Evolutionary conservation across 1,139 yeast genomes (phyloP), one percentile per base, ranked within the genome.

Genomic region (Suhomyces panamericanus): DNA sequence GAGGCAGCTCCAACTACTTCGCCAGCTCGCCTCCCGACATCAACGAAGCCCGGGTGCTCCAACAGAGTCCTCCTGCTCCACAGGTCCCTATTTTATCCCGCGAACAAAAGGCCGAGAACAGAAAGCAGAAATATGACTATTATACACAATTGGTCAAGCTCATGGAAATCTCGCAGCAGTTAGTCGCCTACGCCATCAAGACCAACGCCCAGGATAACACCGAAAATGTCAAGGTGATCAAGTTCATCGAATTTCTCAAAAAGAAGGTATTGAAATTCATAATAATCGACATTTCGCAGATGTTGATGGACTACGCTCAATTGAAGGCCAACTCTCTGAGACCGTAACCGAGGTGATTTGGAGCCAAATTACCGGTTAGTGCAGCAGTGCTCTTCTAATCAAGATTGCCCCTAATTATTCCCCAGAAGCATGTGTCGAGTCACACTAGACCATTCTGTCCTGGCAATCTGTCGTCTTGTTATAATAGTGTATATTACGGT

Each of bases 191-290:
- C 33, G 52, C 57, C 12, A 50, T 51, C 10, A 53, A 60, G 24
- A 52, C 60, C 6, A 59, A 51, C 17, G 44, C 44, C 27, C 50
- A 47, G 24, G 29, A 33, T n/a, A 24, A 36, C 16, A 20, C 44
- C 11, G 38, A 41, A 28, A 42, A 51, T 38, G 46, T 54, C 16
- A 64, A 62, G 43, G 50, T 66, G 40, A 53, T 58, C 32, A 63
- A 60, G 48, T 60, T 70, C 31, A 54, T 72, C 47, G 75, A 71
- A 34, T 74, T 73, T 48, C 59, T 74, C 43, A 69, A 69, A 48
- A 59, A 64, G 45, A 60, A 57, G 46, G 62, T 73, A 14, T 63
- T 73, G 50, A 67, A 64, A 49, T 70, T 73, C 48, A 62, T 74
- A 17, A 62, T 72, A 31, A 63, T 72, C 34, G 79, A 74, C 54